Base-by-base conservation (phyloP, 169 alveolate species). In the Cryptosporidium bovis region DNA sequence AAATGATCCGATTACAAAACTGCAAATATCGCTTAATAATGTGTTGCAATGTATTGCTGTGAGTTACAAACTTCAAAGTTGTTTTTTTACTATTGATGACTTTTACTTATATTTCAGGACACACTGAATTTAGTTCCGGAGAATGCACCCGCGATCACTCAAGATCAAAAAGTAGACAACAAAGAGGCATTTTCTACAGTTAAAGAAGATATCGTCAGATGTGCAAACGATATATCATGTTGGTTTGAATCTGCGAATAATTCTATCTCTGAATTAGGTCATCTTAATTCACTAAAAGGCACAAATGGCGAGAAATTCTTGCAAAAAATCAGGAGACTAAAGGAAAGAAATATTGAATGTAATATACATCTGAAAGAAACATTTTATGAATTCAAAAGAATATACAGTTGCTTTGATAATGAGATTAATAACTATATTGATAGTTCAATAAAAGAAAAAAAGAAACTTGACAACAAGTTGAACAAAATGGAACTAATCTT, bases 71-170 rank as follows among this genome's bases (percentile, higher is more conserved):
- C 12, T 20, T 62, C 8, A 24, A 10, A 56, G 18, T 2, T 33
- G 7, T 66, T 66, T 40, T 44, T 18, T 24, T 44, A 8, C 27
- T 77, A 18, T 77, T 36, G 18, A 20, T 60, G 1, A 60, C 82
- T 6, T n/a, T 66, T 20, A 13, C 24, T 24, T 71, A 8, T 13
- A 5, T 36, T 77, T 56, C 33, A 77, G 87, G 87, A 77, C 18
- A 71, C 87, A 18, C 55, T 77, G 50, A 36, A 60, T 34, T 60
- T 77, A 77, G 2, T 77, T 12, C 87, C 87, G 6, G 87, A 77
- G 24, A 29, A 20, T 16, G 69, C 87, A 4, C 87, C 87, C 18
- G 40, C 24, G 24, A 53, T 77, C 8, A 44, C 87, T 0, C 44
- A 29, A 36, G 31, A 50, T 46, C 34, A 58, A n/a, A 46, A 77